Conservation (phyloP, 352 stramenopile genomes). For the Phytophthora capsici region DNA sequence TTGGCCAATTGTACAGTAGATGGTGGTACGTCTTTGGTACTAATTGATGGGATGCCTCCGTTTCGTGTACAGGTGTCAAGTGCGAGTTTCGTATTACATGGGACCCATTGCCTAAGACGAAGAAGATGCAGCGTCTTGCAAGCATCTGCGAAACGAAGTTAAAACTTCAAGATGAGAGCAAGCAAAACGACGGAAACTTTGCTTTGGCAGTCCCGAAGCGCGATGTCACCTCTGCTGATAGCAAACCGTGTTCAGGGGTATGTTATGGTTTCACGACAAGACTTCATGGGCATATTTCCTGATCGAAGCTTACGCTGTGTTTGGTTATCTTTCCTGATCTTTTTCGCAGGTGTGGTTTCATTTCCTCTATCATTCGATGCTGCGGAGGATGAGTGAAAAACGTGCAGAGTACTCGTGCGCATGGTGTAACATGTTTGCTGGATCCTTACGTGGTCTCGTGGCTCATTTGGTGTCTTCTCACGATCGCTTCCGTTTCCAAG, state of each 20-base stretch:
- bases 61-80: conserved; percentile 50
- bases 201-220: conserved; percentile 51
- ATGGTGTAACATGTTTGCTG: conserved; percentile 86
- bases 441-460: conserved; percentile 73
- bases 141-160: conserved; percentile 49
- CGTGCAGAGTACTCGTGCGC: conserved; percentile 81
- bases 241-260: conserved; percentile 42
- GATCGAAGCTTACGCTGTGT: background rate
- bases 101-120: conserved; percentile 44
- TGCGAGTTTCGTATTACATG: conserved; percentile 60
- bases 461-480: conserved; percentile 81
- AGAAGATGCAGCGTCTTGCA: conserved; percentile 54
- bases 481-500: conserved; percentile 82
- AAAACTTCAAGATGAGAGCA: conserved; percentile 22
- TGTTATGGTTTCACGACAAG: conserved; percentile 1
- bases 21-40: background rate
- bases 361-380: conserved; percentile 83
- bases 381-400: conserved; percentile 84
- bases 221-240: conserved; percentile 19
- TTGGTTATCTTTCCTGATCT: background rate
- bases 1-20: too few relatives aligned
- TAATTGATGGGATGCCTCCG: conserved; percentile 1
- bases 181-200: conserved; percentile 34
- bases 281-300: background rate
- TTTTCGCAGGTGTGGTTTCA: conserved; percentile 78